Percentiles rank a stretch among this genome's conserved stretches.
These are phyloP conservation scores for Fonsecaea nubica DNA, from an alignment of 2,329 filamentous ascomycete species.

Conservation along the genomic window DNA sequence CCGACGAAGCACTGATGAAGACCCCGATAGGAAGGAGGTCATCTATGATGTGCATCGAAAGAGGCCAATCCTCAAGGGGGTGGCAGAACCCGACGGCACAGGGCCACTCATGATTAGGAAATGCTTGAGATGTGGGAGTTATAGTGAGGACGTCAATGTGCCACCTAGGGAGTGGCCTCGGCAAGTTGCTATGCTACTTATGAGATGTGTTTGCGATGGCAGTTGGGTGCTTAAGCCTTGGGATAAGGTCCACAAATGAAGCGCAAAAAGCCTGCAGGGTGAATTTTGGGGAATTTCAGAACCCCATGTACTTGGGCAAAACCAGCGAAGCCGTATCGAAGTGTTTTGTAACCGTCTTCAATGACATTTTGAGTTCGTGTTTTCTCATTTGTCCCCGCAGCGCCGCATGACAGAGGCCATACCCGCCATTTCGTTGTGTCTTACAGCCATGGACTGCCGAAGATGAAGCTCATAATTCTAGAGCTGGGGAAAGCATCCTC, in stretches of 20 bases:
- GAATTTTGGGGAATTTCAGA: not conserved
- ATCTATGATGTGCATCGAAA: conserved; percentile 40
- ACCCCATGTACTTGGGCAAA: not conserved
- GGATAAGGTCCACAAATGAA: conserved; percentile 19
- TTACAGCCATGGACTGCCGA: conserved; percentile 36
- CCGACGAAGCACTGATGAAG: not conserved
- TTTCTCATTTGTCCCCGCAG: conserved; percentile 4
- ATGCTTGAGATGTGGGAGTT: conserved; percentile 40
- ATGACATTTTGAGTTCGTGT: conserved; percentile 1
- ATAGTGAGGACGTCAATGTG: conserved; percentile 37
- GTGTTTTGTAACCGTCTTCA: conserved; percentile 7
- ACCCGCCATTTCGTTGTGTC: conserved; percentile 22
- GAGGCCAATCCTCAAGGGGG: conserved; percentile 31
- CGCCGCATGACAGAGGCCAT: conserved; percentile 5
- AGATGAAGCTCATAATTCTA: conserved; percentile 28
- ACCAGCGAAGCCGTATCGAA: not conserved
- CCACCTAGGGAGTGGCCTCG: conserved; percentile 33
- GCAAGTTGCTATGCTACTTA: conserved; percentile 31
- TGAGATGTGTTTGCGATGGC: conserved; percentile 41
- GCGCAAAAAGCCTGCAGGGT: not conserved
- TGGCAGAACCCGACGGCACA: conserved; percentile 22
- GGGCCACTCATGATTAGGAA: conserved; percentile 33
- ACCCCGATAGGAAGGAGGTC: conserved; percentile 11
- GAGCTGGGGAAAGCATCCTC: conserved; percentile 31
- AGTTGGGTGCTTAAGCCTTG: conserved; percentile 37